phyloP scores from a whole-genome alignment of 495 filamentous ascomycete species.

The Aspergillus mulundensis region DNA sequence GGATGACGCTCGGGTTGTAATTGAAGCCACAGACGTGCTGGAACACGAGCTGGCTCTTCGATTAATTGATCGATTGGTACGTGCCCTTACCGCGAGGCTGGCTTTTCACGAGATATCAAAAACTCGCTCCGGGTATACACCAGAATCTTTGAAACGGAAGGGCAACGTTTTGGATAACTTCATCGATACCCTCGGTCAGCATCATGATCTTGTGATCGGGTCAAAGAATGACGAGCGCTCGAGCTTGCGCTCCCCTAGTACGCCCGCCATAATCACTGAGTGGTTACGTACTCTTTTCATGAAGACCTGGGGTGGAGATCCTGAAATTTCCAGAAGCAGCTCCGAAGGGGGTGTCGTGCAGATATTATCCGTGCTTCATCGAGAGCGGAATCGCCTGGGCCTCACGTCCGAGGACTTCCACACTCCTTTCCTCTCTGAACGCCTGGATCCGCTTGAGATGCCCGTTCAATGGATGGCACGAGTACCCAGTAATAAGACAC shows the following conservation, averaged over 20 bases:
- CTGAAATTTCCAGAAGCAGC: constrained; percentile 60
- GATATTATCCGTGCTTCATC: constrained; percentile 70
- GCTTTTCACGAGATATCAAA: constrained; percentile 52
- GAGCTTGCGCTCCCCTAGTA: constrained; percentile 32
- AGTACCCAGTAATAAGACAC: constrained; percentile 51
- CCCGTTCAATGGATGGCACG: constrained; percentile 66
- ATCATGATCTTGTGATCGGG: constrained; percentile 24
- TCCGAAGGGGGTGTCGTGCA: constrained; percentile 69
- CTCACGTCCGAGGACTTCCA: constrained; percentile 66
- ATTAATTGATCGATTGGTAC: constrained; percentile 51
- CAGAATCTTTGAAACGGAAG: constrained; percentile 29
- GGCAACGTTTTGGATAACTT: constrained; percentile 36
- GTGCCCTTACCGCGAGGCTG: constrained; percentile 48
- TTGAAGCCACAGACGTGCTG: constrained; percentile 48
- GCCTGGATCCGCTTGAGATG: constrained; percentile 71
- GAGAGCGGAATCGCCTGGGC: constrained; percentile 57
- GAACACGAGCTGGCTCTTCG: constrained; percentile 59
- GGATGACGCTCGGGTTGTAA: constrained; percentile 25
- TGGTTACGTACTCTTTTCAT: constrained; percentile 75
- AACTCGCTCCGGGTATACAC: constrained; percentile 32
- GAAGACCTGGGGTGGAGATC: constrained; percentile 72
- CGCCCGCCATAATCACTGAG: constrained; percentile 60
- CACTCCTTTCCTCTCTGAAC: constrained; percentile 69
- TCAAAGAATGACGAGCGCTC: constrained; percentile 25
- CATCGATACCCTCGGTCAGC: constrained; percentile 37